These are phyloP conservation scores for Chlamydomonas asymmetrica DNA, from an alignment of 139 green algal species.

Conservation along the genomic window DNA sequence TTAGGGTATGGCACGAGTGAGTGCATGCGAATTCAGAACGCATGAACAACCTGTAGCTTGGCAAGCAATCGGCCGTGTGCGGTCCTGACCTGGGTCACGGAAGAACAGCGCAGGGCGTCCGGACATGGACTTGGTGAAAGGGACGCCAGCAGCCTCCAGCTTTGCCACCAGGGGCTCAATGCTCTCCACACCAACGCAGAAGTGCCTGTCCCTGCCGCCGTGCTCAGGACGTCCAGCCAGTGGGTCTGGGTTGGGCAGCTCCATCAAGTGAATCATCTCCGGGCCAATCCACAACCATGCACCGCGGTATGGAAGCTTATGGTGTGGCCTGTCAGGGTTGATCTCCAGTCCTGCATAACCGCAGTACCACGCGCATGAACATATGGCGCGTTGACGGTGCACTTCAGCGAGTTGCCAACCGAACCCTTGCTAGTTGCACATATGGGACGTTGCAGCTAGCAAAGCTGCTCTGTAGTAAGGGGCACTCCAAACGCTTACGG, in stretches of 20 bases:
- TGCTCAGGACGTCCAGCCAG: constrained; percentile 64
- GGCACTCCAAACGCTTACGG: not conserved
- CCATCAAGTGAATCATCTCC: constrained; percentile 93
- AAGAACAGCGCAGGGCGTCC: constrained; percentile 88
- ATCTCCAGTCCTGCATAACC: constrained; percentile 54
- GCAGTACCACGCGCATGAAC: too few species aligned
- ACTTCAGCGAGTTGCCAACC: too few species aligned
- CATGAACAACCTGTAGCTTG: too few species aligned
- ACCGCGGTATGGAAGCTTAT: constrained; percentile 87
- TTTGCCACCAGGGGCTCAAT: constrained; percentile 62
- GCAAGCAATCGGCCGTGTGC: too few species aligned
- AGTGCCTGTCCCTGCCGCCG: constrained; percentile 85
- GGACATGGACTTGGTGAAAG: constrained; percentile 77
- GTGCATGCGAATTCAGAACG: too few species aligned
- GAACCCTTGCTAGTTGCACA: too few species aligned
- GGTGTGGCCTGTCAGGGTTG: constrained; percentile 82
- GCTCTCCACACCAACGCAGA: constrained; percentile 75
- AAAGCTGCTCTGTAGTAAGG: not conserved
- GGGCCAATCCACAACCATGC: constrained; percentile 82
- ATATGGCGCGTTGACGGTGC: too few species aligned
- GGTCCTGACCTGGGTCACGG: constrained; percentile 71
- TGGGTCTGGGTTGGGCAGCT: constrained; percentile 88
- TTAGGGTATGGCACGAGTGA: too few species aligned
- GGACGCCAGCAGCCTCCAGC: constrained; percentile 63
- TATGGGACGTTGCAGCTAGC: not conserved